These are phyloP conservation scores for Beauveria medogensis DNA, from an alignment of 2,329 filamentous ascomycete species.

Conservation along the genomic window DNA sequence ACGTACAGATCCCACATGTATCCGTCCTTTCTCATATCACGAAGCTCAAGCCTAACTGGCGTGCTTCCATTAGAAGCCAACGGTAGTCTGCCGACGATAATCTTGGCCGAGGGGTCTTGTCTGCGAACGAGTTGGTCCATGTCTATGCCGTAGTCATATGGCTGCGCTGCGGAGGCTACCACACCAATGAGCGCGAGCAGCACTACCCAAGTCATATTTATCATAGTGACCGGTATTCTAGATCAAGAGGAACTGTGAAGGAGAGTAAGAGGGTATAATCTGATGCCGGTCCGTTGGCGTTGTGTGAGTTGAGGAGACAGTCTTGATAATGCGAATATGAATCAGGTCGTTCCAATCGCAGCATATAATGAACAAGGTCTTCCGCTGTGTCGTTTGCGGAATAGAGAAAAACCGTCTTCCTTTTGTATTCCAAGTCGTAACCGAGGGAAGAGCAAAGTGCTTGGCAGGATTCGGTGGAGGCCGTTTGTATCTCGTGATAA, in stretches of 20 bases:
- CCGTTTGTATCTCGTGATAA: conserved; percentile 7
- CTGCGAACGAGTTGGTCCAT: conserved; percentile 32
- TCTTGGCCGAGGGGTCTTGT: conserved; percentile 24
- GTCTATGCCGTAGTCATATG: conserved; percentile 46
- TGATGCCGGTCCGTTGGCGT: neutral
- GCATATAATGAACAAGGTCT: neutral
- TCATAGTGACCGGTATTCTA: neutral
- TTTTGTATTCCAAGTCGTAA: neutral
- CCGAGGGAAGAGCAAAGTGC: neutral
- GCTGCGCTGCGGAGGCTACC: conserved; percentile 14
- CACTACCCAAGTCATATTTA: neutral
- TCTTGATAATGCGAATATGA: neutral
- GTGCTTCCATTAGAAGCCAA: conserved; percentile 29
- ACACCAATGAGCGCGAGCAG: neutral
- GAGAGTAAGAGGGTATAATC: neutral
- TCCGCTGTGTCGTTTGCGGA: neutral
- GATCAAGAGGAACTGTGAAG: neutral
- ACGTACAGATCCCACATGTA: conserved; percentile 72
- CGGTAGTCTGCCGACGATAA: conserved; percentile 38
- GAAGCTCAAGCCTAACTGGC: conserved; percentile 55
- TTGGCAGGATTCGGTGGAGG: neutral
- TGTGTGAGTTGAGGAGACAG: neutral
- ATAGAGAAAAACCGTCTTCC: no score
- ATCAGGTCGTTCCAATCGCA: neutral
- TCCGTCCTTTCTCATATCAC: conserved; percentile 52